Base-by-base conservation (phyloP, 805 yeast genomes). In the Candida methanosorbosa region DNA sequence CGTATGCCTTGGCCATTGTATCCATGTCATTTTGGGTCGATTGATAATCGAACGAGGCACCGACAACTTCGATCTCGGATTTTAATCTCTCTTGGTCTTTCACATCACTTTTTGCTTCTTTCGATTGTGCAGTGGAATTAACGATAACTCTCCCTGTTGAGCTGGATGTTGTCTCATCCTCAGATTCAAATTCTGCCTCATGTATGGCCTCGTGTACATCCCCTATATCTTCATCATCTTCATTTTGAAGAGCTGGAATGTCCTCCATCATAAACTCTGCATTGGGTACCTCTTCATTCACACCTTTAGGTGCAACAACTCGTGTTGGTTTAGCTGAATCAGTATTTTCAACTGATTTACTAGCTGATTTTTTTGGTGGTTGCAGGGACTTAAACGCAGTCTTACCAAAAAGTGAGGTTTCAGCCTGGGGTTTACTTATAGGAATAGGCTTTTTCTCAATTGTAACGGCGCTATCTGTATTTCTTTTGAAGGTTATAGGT, bases 1-100 rank as follows among this genome's bases (percentile, higher is more conserved):
- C 57, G 42, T 78, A 78, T 1, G 81, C 81, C 34, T 66, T 63
- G 0, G 74, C 81, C 78, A 77, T 70, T 3, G 70, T 64, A 32
- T 75, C 80, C 42, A 70, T 37, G 43, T 74, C 70, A 15, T 61
- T 60, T 18, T 64, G 66, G 20, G 71, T 38, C 2, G 62, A 44
- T 9, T 47, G 51, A 43, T 62, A 70, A 39, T 74, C 78, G 8
- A 65, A 41, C 1, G 54, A 39, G 3, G 64, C 54, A 18, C 52
- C 56, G 27, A 44, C 39, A 13, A 52, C 46, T 27, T 40, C 49
- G 1, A 26, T 13, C n/a, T 21, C 23, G 23, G 23, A 21, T n/a
- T n/a, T n/a, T n/a, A n/a, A n/a, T n/a, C n/a, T n/a, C 12, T 19
- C 25, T 29, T 36, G 31, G 20, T 24, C 30, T 16, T 31, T 33